phyloP scores from a whole-genome alignment of 23 red algal genomes.

The Gracilaria gracilis region DNA sequence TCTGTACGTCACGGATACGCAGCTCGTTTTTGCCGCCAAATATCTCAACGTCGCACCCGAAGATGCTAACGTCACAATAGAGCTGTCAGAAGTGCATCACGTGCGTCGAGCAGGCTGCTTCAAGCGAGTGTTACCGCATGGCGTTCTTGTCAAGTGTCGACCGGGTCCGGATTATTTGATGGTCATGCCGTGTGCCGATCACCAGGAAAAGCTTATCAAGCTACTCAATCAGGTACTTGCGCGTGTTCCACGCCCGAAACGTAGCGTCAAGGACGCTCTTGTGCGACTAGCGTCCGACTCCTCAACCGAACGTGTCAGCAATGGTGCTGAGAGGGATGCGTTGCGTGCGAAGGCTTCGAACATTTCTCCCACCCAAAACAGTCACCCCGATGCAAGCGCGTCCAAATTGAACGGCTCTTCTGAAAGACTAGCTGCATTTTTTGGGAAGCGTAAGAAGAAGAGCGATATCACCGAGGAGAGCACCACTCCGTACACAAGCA shows the following conservation, averaged over 20 bases:
- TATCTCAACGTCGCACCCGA: constrained; percentile 36
- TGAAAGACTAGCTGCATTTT: background rate
- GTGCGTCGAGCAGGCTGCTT: constrained; percentile 1
- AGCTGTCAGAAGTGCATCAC: constrained; percentile 18
- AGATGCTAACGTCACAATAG: constrained; percentile 26
- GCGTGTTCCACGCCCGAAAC: background rate
- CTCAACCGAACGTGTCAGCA: background rate
- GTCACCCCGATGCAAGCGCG: background rate
- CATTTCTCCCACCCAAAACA: background rate
- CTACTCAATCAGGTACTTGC: background rate
- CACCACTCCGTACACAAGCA: background rate
- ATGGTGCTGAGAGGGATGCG: background rate
- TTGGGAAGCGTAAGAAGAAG: constrained; percentile 12
- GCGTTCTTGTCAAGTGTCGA: constrained; percentile 18
- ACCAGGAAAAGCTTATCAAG: constrained; percentile 13
- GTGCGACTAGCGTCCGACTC: constrained; percentile 10
- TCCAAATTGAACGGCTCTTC: background rate
- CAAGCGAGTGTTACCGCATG: background rate
- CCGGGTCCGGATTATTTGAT: constrained; percentile 18
- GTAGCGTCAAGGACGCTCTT: constrained; percentile 19
- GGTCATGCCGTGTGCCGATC: constrained; percentile 1
- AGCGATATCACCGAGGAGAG: background rate
- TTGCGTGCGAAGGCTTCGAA: background rate
- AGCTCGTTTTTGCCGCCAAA: constrained; percentile 34
- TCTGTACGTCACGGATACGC: constrained; percentile 10